Evolutionary conservation across 257 asterid species (phyloP).

Genomic region (Solanum bukasovii): DNA sequence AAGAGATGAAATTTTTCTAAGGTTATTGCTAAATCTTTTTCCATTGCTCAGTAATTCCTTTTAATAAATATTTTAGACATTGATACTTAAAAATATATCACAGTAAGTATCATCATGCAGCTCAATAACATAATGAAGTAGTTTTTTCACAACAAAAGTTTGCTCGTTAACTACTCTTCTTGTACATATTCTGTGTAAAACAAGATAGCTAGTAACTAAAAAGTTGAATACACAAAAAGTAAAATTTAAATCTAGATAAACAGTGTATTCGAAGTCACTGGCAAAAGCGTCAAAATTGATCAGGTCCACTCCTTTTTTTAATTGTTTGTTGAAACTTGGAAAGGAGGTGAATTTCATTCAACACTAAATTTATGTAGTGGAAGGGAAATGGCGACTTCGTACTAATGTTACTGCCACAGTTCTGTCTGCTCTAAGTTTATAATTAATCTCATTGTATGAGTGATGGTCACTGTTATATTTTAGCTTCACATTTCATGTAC

Average conservation of each 20-base stretch:
- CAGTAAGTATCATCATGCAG: not conserved
- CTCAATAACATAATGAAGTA: not conserved
- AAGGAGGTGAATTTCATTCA: not conserved
- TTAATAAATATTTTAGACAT: not conserved
- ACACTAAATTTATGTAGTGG: not conserved
- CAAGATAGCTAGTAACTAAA: not conserved
- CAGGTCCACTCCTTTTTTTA: not conserved
- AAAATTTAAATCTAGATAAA: not conserved
- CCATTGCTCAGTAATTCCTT: not conserved
- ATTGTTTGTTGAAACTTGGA: not conserved
- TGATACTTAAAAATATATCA: not conserved
- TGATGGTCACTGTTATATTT: not conserved
- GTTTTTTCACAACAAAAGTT: not conserved
- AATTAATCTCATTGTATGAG: not conserved
- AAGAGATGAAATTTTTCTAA: not conserved
- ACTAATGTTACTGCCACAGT: not conserved
- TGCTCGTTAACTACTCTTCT: not conserved
- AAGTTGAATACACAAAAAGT: not conserved
- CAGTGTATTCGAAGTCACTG: not conserved
- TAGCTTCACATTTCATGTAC: not conserved
- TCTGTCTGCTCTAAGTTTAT: not conserved
- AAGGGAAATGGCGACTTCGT: not conserved
- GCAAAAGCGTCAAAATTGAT: not conserved
- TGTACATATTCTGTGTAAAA: not conserved
- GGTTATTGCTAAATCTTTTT: not conserved